phyloP scores from a whole-genome alignment of 495 filamentous ascomycete genomes.

The Penicillium cataractarum region DNA sequence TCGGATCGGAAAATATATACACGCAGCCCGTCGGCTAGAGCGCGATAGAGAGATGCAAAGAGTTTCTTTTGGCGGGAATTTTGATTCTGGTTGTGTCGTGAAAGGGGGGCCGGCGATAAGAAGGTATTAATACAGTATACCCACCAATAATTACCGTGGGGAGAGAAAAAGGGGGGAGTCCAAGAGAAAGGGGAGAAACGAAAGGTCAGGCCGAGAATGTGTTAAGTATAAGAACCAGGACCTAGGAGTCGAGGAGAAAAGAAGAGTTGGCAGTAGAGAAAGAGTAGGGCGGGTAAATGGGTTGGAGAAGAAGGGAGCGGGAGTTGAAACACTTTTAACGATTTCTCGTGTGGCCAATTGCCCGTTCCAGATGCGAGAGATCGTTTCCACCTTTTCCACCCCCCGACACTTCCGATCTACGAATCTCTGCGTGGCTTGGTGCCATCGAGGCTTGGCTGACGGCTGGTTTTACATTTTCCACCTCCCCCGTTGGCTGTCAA shows the following conservation, averaged over 20 bases:
- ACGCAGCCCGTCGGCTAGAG: conserved; percentile 5
- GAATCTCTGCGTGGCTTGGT: neutral
- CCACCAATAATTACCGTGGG: neutral
- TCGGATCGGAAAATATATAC: conserved; percentile 12
- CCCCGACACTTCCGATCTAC: conserved; percentile 8
- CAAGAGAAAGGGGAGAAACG: neutral
- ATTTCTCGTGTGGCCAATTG: conserved; percentile 23
- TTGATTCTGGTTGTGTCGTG: neutral
- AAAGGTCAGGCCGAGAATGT: neutral
- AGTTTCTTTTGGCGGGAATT: neutral
- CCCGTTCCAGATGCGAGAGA: conserved; percentile 12
- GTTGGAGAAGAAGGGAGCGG: neutral
- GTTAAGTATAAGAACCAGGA: neutral
- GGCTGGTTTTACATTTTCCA: neutral
- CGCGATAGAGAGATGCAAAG: neutral
- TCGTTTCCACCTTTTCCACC: conserved; percentile 5
- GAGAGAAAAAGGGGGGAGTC: neutral
- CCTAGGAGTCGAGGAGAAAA: neutral
- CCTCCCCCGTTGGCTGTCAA: conserved; percentile 20
- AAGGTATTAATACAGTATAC: conserved; percentile 15
- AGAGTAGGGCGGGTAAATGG: neutral
- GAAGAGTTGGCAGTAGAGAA: conserved; percentile 1
- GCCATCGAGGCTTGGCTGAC: conserved; percentile 2
- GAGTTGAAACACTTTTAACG: conserved; percentile 3
- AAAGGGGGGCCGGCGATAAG: conserved; percentile 6